Evolutionary conservation across 129 eudicot genomes (phyloP).

Genomic region (Arctium minus): DNA sequence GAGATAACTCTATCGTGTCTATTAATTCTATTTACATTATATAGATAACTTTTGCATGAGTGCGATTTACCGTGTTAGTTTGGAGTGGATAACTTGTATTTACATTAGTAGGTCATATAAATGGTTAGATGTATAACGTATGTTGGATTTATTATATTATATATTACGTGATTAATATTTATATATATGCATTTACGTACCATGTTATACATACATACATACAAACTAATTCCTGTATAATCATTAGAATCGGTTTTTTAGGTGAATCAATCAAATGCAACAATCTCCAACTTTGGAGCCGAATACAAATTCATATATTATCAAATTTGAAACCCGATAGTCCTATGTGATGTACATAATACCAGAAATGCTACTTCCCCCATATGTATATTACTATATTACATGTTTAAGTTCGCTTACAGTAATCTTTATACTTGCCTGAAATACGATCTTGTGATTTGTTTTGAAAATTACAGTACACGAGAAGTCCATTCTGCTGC

Average conservation of each 20-base stretch:
- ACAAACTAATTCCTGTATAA: no score
- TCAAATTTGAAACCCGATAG: not conserved
- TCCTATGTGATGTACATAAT: not conserved
- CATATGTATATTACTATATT: not conserved
- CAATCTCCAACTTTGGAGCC: not conserved
- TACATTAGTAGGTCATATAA: no score
- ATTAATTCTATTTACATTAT: no score
- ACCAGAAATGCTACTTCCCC: not conserved
- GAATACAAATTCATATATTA: not conserved
- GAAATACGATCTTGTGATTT: not conserved
- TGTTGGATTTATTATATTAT: no score
- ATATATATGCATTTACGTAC: no score
- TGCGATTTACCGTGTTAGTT: no score
- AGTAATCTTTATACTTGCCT: not conserved
- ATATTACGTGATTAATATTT: no score
- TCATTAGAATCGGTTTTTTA: not conserved
- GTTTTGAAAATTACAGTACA: constrained; percentile 58
- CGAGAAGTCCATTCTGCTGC: constrained; percentile 91
- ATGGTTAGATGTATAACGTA: no score
- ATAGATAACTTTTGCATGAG: no score
- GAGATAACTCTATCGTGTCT: no score
- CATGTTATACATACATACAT: no score
- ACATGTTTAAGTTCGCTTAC: not conserved
- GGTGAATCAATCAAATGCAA: not conserved
- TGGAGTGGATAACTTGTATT: no score